A percentile compares a stretch with the other conserved stretches of the same genome.
phyloP scores from a whole-genome alignment of 2,329 filamentous ascomycete species.

The Exserohilum turcica region DNA sequence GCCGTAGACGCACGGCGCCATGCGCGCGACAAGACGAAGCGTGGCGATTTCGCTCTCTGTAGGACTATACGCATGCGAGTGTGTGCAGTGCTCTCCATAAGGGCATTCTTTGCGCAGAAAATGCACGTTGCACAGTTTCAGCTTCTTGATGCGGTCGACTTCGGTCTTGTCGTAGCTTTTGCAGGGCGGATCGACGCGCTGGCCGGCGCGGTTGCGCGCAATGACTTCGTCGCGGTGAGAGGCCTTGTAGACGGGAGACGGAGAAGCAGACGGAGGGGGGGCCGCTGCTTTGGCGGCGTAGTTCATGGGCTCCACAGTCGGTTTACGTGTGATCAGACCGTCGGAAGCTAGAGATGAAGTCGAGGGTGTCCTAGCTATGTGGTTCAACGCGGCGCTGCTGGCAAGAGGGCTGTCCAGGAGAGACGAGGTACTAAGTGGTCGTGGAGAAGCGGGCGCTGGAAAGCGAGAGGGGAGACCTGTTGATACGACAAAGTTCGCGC shows the following conservation, averaged over 20 bases:
- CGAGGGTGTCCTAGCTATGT: slow-evolving; percentile 35
- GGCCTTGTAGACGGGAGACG: slow-evolving; percentile 29
- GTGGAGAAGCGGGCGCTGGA: slow-evolving; percentile 30
- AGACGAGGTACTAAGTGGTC: not conserved
- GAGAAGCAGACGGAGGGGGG: slow-evolving; percentile 40
- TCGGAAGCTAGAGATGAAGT: slow-evolving; percentile 38
- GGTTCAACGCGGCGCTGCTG: slow-evolving; percentile 6
- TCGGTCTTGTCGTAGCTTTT: slow-evolving; percentile 60
- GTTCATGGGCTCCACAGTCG: slow-evolving; percentile 17
- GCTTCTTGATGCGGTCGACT: slow-evolving; percentile 63
- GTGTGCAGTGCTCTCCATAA: slow-evolving; percentile 60
- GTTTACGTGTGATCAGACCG: slow-evolving; percentile 13
- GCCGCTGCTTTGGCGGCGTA: slow-evolving; percentile 44
- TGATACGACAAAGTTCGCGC: slow-evolving; percentile 23
- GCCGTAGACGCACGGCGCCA: slow-evolving; percentile 66
- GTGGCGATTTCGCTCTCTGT: slow-evolving; percentile 59
- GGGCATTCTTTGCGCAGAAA: slow-evolving; percentile 64
- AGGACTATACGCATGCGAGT: slow-evolving; percentile 60
- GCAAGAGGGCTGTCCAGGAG: slow-evolving; percentile 30
- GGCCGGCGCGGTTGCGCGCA: slow-evolving; percentile 62
- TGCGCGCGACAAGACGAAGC: slow-evolving; percentile 64
- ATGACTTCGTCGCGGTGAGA: slow-evolving; percentile 48
- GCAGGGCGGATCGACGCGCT: slow-evolving; percentile 62
- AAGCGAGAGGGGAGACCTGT: slow-evolving; percentile 34
- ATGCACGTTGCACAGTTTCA: slow-evolving; percentile 67